These are phyloP conservation scores for Onygenales sp. DNA, from an alignment of 2,329 filamentous ascomycete species.

Conservation along the genomic window DNA sequence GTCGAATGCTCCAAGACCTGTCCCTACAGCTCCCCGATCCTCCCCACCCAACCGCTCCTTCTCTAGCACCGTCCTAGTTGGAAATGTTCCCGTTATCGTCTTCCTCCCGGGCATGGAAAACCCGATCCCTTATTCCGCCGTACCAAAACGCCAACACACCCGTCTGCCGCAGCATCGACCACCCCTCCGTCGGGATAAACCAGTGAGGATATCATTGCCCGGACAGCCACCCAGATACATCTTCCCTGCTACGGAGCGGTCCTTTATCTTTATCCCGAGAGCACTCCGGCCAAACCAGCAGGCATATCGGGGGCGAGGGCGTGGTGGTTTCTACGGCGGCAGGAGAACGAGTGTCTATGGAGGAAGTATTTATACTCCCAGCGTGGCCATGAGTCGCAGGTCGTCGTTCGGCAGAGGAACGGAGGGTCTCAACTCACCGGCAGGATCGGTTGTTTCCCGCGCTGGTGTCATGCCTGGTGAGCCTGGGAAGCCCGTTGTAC, in stretches of 20 bases:
- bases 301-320: constrained; percentile 56
- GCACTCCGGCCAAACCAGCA: constrained; percentile 90
- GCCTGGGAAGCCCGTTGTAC: constrained; percentile 62
- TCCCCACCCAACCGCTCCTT: constrained; percentile 65
- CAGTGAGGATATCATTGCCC: constrained; percentile 85
- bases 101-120: constrained; percentile 66
- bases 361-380: constrained; percentile 76
- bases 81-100: constrained; percentile 76
- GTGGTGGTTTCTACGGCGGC: constrained; percentile 54
- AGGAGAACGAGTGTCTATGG: constrained; percentile 73
- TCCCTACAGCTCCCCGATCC: constrained; percentile 43
- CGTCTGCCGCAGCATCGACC: constrained; percentile 91
- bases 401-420: constrained; percentile 66
- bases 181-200: constrained; percentile 88
- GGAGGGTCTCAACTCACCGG: constrained; percentile 70
- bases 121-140: constrained; percentile 60
- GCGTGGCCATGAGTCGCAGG: constrained; percentile 75
- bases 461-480: constrained; percentile 52
- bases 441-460: constrained; percentile 66
- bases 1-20: constrained; percentile 24
- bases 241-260: constrained; percentile 79
- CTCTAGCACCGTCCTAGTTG: constrained; percentile 74
- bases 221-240: constrained; percentile 73
- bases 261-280: constrained; percentile 95
- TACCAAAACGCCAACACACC: constrained; percentile 82